Evolutionary conservation across 768 basidiomycete genomes (phyloP).

Genomic region (Russula olivacea): DNA sequence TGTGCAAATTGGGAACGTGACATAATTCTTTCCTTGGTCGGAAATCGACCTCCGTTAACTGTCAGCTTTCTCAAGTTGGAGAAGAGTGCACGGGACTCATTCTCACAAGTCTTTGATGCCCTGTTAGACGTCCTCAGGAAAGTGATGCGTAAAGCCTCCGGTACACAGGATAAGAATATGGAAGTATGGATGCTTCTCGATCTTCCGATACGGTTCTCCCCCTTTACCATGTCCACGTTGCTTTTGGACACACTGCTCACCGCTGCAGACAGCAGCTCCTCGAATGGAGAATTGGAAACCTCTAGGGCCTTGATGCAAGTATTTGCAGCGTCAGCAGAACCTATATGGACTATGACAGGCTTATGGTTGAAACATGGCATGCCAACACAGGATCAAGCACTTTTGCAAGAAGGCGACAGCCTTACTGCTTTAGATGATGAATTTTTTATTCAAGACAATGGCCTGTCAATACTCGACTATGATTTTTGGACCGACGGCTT

Average conservation of each 20-base stretch:
- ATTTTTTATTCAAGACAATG: constrained; percentile 75
- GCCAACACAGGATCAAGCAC: constrained; percentile 36
- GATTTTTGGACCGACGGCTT: constrained; percentile 78
- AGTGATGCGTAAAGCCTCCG: constrained; percentile 30
- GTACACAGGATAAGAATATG: constrained; percentile 26
- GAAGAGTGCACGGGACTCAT: constrained; percentile 50
- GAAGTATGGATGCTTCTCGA: constrained; percentile 40
- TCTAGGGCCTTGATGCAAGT: constrained; percentile 55
- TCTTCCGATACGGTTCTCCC: constrained; percentile 38
- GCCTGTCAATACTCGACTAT: constrained; percentile 49
- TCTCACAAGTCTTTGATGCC: constrained; percentile 52
- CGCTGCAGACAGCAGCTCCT: constrained; percentile 51
- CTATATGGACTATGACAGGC: constrained; percentile 67
- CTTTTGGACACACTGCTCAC: constrained; percentile 59
- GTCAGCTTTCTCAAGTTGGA: constrained; percentile 65
- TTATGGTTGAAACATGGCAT: constrained; percentile 72
- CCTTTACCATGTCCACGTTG: constrained; percentile 49
- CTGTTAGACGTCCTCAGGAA: constrained; percentile 45
- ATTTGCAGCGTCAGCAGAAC: constrained; percentile 58
- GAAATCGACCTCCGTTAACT: constrained; percentile 40
- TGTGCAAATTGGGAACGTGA: constrained; percentile 63
- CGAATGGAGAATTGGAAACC: constrained; percentile 50
- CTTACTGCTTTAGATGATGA: constrained; percentile 51
- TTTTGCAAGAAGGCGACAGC: constrained; percentile 10
- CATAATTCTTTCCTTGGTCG: constrained; percentile 54